These are phyloP conservation scores for Colletotrichum zoysiae DNA, from an alignment of 2,329 filamentous ascomycete species.

Conservation along the genomic window DNA sequence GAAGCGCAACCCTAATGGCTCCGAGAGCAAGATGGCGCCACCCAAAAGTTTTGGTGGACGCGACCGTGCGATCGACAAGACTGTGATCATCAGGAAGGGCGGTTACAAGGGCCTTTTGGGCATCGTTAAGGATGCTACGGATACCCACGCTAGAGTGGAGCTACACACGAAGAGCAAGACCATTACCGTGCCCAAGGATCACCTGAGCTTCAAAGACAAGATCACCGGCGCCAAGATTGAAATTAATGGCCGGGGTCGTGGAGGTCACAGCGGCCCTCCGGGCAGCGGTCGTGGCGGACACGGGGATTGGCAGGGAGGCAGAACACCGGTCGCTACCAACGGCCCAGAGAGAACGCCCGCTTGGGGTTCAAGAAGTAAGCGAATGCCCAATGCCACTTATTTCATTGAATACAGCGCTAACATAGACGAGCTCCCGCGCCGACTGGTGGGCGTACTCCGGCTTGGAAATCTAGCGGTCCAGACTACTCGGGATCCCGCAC, in stretches of 20 bases:
- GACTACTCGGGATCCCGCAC: conserved; percentile 71
- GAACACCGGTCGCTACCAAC: conserved; percentile 73
- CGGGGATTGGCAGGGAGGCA: conserved; percentile 72
- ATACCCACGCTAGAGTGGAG: conserved; percentile 87
- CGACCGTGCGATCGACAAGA: conserved; percentile 90
- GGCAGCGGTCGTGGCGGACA: conserved; percentile 61
- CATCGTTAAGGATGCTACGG: conserved; percentile 95
- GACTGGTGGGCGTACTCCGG: conserved; percentile 70
- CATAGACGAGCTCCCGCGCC: conserved; percentile 63
- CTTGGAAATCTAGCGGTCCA: conserved; percentile 64
- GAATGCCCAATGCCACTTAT: conserved; percentile 43
- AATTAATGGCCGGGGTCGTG: conserved; percentile 67
- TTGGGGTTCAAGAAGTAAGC: conserved; percentile 78
- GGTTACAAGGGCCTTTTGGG: conserved; percentile 93
- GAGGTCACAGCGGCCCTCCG: conserved; percentile 54
- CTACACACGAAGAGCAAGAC: conserved; percentile 95
- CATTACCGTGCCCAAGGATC: conserved; percentile 84
- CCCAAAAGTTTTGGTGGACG: conserved; percentile 79
- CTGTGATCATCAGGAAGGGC: conserved; percentile 87
- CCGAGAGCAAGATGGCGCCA: conserved; percentile 71
- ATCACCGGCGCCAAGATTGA: conserved; percentile 84
- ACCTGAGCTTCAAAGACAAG: conserved; percentile 88
- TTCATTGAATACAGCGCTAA: conserved; percentile 45
- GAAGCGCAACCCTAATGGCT: conserved; percentile 74
- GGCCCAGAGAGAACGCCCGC: conserved; percentile 80